Evolutionary conservation across 1,284 basidiomycete species (phyloP).

Genomic region (Inonotus obliquus): DNA sequence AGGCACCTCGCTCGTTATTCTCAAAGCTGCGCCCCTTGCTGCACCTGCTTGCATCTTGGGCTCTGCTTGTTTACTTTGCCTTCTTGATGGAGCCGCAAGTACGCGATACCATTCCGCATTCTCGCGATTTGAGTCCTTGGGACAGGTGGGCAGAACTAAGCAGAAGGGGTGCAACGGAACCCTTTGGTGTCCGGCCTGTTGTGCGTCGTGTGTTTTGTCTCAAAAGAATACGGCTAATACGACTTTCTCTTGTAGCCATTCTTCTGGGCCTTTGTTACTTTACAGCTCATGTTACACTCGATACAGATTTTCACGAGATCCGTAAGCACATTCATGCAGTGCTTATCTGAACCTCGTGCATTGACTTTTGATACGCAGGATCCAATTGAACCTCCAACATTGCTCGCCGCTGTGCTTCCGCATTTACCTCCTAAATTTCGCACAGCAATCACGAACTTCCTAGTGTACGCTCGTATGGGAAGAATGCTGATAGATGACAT

Average conservation of each 20-base stretch:
- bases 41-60: slow-evolving; percentile 60
- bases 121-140: slow-evolving; percentile 33
- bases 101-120: slow-evolving; percentile 29
- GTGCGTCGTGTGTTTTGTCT: slow-evolving; percentile 35
- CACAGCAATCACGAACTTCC: slow-evolving; percentile 49
- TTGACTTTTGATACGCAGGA: slow-evolving; percentile 37
- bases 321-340: slow-evolving; percentile 38
- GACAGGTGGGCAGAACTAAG: slow-evolving; percentile 54
- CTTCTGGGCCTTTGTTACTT: slow-evolving; percentile 71
- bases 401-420: slow-evolving; percentile 56
- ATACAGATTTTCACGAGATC: slow-evolving; percentile 62
- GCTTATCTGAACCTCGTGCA: slow-evolving; percentile 6
- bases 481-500: slow-evolving; percentile 64
- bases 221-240: not conserved
- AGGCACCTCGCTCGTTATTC: slow-evolving; percentile 35
- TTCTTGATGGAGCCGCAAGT: slow-evolving; percentile 55
- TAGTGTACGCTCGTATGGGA: slow-evolving; percentile 65
- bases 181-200: slow-evolving; percentile 48
- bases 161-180: slow-evolving; percentile 24
- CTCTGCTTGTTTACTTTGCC: slow-evolving; percentile 60
- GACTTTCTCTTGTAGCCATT: slow-evolving; percentile 48
- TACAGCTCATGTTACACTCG: slow-evolving; percentile 66
- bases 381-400: slow-evolving; percentile 49
- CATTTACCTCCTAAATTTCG: slow-evolving; percentile 62
- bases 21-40: slow-evolving; percentile 61